phyloP scores from a whole-genome alignment of 2,329 filamentous ascomycete species.

The Penicillium sp. region DNA sequence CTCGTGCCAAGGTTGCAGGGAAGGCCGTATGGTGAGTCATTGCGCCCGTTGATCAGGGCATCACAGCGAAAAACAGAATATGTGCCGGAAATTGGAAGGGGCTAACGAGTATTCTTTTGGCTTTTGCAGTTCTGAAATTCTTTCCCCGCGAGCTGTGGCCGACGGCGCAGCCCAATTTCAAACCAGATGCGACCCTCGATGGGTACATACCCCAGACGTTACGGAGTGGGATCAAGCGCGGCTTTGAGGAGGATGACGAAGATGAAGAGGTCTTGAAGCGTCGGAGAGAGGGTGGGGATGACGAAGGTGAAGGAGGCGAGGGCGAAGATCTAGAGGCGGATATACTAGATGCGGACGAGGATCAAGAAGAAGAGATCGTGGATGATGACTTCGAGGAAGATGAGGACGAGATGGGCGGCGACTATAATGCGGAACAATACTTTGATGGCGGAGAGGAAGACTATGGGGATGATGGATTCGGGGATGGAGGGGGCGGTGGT shows the following conservation, averaged over 20 bases:
- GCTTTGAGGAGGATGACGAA: constrained; percentile 54
- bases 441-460: constrained; percentile 64
- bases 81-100: not conserved
- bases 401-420: constrained; percentile 62
- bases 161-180: constrained; percentile 55
- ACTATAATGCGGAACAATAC: constrained; percentile 70
- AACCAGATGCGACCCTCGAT: constrained; percentile 38
- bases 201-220: constrained; percentile 31
- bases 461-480: constrained; percentile 60
- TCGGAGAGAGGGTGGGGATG: constrained; percentile 35
- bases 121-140: constrained; percentile 55
- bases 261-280: constrained; percentile 42
- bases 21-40: constrained; percentile 58
- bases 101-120: constrained; percentile 2
- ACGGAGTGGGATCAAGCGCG: constrained; percentile 37
- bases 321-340: constrained; percentile 52
- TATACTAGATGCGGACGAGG: constrained; percentile 48
- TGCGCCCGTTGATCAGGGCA: not conserved
- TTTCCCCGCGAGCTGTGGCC: constrained; percentile 65
- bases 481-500: constrained; percentile 59
- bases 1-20: constrained; percentile 60
- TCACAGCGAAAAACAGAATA: not conserved
- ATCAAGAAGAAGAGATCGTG: constrained; percentile 56
- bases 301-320: constrained; percentile 34
- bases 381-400: constrained; percentile 66